Base-by-base conservation (phyloP, 208 protist species). In the Lotmaria passim region DNA sequence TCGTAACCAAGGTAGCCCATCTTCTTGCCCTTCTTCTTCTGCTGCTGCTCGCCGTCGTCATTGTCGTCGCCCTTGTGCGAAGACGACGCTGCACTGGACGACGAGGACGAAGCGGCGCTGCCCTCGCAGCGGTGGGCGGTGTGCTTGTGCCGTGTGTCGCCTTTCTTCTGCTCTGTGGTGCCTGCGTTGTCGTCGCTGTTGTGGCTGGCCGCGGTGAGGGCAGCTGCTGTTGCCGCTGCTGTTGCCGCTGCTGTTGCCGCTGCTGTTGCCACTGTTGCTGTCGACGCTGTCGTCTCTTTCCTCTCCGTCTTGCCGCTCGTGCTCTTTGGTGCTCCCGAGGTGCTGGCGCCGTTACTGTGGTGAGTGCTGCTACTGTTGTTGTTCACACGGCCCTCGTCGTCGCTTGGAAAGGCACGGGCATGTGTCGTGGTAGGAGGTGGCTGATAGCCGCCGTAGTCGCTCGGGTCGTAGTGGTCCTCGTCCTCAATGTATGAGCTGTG, bases 1-100 rank as follows among this genome's bases (percentile, higher is more conserved):
- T 92, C 83, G 75, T 96, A 96, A 73, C 81, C 78, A 15, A 96
- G 52, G 79, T 94, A 96, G 19, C 91, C 91, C 51, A 73, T 73
- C 72, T 81, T 87, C 72, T 89, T 90, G 41, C 89, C 83, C 38
- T 8, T 31, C 33, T 69, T 67, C 51, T 57, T 68, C 39, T 66
- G 67, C 36, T 15, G 41, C 3, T 79, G 11, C 21, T 70, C 69
- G 8, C 62, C 73, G 8, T 43, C 34, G 26, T 68, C 62, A 44
- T 56, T 59, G 43, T 60, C 21, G 34, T 38, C 59, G 52, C 14
- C 56, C 26, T 38, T 57, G 28, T 48, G 30, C 23, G 36, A 33
- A 6, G 56, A 60, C 46, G 70, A 38, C 17, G 44, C 43, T 15
- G 33, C 44, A 15, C 33, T 28, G 34, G 36, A 50, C 6, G 53